Conservation (phyloP, 768 basidiomycete genomes). For the Fomitopsis pulvina region DNA sequence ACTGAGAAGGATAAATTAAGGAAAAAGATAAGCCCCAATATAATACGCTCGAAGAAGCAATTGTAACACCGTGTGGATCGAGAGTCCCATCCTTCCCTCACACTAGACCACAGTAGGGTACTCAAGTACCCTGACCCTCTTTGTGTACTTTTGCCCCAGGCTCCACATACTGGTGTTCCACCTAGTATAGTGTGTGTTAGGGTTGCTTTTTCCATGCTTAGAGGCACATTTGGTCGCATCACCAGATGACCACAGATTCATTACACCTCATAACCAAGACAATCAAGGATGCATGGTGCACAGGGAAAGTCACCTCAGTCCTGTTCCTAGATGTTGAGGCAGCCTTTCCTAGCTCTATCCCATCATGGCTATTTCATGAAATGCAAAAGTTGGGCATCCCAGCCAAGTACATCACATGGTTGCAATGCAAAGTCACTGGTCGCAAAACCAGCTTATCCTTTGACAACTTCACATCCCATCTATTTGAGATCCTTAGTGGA, state of each 20-base stretch:
- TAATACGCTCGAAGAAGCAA: too few species aligned
- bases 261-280: conserved; percentile 21
- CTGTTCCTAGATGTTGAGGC: conserved; percentile 29
- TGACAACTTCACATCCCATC: conserved; percentile 18
- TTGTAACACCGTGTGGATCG: too few species aligned
- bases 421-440: conserved; percentile 11
- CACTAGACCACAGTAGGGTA: too few species aligned
- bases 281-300: conserved; percentile 19
- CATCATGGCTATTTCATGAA: conserved; percentile 11
- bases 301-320: conserved; percentile 2
- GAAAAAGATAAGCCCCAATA: too few species aligned
- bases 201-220: too few species aligned
- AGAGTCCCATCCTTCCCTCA: too few species aligned
- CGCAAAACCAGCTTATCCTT: conserved; percentile 17
- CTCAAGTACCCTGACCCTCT: too few species aligned
- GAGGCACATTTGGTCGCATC: too few species aligned
- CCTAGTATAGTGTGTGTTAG: too few species aligned
- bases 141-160: too few species aligned
- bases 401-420: conserved; percentile 11
- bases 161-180: too few species aligned
- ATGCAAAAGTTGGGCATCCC: conserved; percentile 12
- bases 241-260: conserved; percentile 21
- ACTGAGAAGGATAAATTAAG: too few species aligned
- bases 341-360: conserved; percentile 21
- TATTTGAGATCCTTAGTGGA: conserved; percentile 16